Evolutionary conservation across 176 grass and related monocot genomes (phyloP).

Genomic region (Urochloa ruziziensis): DNA sequence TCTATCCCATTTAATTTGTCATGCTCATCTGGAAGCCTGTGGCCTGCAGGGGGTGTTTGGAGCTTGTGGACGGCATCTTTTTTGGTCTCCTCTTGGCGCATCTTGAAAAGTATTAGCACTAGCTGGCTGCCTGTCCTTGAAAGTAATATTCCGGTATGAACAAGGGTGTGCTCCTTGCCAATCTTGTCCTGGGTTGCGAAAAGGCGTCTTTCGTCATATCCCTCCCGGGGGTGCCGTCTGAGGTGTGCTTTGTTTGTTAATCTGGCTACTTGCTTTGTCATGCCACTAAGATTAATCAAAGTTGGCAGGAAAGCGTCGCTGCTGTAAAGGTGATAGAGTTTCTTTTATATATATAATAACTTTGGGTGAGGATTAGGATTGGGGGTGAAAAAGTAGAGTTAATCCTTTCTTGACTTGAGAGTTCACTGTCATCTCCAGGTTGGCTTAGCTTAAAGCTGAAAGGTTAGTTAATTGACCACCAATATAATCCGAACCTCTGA

Average conservation of each 20-base stretch:
- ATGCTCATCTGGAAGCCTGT: not conserved
- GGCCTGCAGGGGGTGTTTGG: not conserved
- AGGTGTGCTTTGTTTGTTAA: not conserved
- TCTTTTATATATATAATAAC: not conserved
- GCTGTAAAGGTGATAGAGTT: not conserved
- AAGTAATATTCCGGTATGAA: not conserved
- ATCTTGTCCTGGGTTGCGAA: not conserved
- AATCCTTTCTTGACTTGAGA: not conserved
- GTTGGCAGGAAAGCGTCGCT: not conserved
- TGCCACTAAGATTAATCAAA: not conserved
- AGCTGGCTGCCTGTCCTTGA: not conserved
- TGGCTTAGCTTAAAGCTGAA: not conserved
- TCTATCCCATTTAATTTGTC: not conserved
- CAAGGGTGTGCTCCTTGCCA: not conserved
- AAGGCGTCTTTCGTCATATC: conserved; percentile 16
- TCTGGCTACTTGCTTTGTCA: not conserved
- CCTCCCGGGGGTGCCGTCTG: not conserved
- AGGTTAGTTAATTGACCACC: not conserved
- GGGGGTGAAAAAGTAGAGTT: not conserved
- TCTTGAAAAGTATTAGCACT: not conserved
- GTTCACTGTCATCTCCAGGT: not conserved
- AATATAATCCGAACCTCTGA: not conserved
- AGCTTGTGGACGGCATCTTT: not conserved
- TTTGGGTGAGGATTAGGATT: not conserved
- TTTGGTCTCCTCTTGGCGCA: not conserved